Conservation (phyloP, 2,329 filamentous ascomycete species). For the Sporothrix dimorphospora region DNA sequence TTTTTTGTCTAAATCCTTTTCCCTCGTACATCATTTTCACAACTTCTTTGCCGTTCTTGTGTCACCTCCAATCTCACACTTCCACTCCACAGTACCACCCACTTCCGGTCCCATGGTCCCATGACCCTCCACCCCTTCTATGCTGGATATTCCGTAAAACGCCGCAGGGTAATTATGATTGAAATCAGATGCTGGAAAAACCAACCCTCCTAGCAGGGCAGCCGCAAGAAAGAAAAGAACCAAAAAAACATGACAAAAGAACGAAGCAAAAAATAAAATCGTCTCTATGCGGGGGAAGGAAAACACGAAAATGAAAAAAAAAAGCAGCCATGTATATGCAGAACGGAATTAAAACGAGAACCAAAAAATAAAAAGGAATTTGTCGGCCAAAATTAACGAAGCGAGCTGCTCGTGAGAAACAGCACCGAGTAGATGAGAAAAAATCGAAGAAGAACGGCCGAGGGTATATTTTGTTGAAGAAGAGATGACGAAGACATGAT, state of each 20-base stretch:
- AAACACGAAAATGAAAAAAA: background rate
- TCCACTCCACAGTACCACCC: background rate
- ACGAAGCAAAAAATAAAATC: background rate
- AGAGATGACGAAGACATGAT: background rate
- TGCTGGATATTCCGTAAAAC: constrained; percentile 18
- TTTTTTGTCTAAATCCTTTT: constrained; percentile 16
- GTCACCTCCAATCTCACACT: background rate
- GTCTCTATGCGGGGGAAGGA: background rate
- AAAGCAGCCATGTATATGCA: constrained; percentile 19
- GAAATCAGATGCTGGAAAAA: constrained; percentile 13
- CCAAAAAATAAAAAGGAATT: background rate
- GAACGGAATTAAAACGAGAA: background rate
- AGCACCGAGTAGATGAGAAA: background rate
- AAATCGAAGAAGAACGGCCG: background rate
- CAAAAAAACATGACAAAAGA: background rate
- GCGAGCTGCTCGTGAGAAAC: background rate
- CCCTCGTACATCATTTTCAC: background rate
- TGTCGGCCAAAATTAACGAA: background rate
- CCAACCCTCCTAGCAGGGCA: constrained; percentile 1
- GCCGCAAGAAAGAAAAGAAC: background rate
- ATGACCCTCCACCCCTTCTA: background rate
- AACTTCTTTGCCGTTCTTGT: background rate
- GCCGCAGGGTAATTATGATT: background rate
- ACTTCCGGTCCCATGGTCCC: background rate
- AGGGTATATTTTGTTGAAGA: constrained; percentile 5